phyloP scores from a whole-genome alignment of 306 rosid genomes.

The Trifolium fragiferum region DNA sequence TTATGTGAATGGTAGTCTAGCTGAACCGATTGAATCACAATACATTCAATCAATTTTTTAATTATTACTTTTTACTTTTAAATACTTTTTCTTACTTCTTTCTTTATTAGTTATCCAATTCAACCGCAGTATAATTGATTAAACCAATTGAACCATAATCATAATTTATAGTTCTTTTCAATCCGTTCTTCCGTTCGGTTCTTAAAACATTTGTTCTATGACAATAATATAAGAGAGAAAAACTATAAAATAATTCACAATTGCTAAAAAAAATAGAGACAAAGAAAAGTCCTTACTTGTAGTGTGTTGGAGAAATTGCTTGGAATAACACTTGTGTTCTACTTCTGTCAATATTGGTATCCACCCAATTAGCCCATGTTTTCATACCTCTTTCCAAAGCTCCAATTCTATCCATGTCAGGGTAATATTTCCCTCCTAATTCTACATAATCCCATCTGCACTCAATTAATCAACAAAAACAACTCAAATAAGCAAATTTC shows the following conservation, averaged over 20 bases:
- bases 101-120: too few species aligned
- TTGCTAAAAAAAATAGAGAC: not conserved
- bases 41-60: too few species aligned
- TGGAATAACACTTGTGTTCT: constrained; percentile 77
- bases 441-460: constrained; percentile 97
- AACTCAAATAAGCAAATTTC: not conserved
- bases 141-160: too few species aligned
- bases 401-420: constrained; percentile 79
- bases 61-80: too few species aligned
- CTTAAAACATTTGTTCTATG: too few species aligned
- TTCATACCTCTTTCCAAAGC: constrained; percentile 83
- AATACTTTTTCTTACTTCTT: too few species aligned
- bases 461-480: constrained; percentile 33
- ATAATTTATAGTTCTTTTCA: too few species aligned
- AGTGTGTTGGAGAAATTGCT: constrained; percentile 87
- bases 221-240: too few species aligned
- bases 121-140: too few species aligned
- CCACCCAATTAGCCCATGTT: constrained; percentile 98
- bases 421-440: constrained; percentile 69
- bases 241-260: not conserved
- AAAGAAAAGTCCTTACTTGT: constrained; percentile 57
- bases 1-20: too few species aligned
- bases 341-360: constrained; percentile 63
- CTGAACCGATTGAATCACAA: too few species aligned
- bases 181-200: too few species aligned